These are phyloP conservation scores for Nemania diffusa DNA, from an alignment of 2,329 filamentous ascomycete genomes.

Conservation along the genomic window DNA sequence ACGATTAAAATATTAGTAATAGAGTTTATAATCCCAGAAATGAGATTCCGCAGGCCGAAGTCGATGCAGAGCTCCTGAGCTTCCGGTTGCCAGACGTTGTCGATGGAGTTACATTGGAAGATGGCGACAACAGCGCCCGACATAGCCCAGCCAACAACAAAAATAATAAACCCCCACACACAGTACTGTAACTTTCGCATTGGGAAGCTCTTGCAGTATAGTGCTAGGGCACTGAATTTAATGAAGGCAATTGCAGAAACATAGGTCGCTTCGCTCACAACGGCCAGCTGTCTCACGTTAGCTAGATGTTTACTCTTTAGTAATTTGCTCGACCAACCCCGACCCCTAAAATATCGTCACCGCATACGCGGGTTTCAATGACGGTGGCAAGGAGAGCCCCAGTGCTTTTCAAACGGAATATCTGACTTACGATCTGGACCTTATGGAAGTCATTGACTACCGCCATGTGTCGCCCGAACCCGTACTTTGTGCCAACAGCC, in stretches of 20 bases:
- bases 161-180: slow-evolving; percentile 19
- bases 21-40: slow-evolving; percentile 25
- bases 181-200: slow-evolving; percentile 25
- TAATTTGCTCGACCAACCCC: background rate
- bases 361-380: background rate
- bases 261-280: slow-evolving; percentile 30
- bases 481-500: slow-evolving; percentile 22
- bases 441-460: slow-evolving; percentile 21
- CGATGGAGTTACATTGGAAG: slow-evolving; percentile 31
- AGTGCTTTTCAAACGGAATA: background rate
- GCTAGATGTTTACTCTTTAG: background rate
- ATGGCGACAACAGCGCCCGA: slow-evolving; percentile 27
- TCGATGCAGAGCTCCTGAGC: slow-evolving; percentile 19
- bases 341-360: background rate
- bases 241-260: slow-evolving; percentile 24
- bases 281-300: slow-evolving; percentile 22
- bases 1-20: slow-evolving; percentile 19
- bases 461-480: slow-evolving; percentile 27
- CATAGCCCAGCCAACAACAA: slow-evolving; percentile 31
- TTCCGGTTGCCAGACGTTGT: slow-evolving; percentile 26
- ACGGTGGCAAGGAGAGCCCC: background rate
- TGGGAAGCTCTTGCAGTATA: slow-evolving; percentile 24
- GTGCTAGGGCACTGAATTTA: slow-evolving; percentile 29
- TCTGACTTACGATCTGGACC: slow-evolving; percentile 29
- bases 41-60: slow-evolving; percentile 18